phyloP scores from a whole-genome alignment of 139 green algal genomes.

The Auxenochlorella protothecoides region DNA sequence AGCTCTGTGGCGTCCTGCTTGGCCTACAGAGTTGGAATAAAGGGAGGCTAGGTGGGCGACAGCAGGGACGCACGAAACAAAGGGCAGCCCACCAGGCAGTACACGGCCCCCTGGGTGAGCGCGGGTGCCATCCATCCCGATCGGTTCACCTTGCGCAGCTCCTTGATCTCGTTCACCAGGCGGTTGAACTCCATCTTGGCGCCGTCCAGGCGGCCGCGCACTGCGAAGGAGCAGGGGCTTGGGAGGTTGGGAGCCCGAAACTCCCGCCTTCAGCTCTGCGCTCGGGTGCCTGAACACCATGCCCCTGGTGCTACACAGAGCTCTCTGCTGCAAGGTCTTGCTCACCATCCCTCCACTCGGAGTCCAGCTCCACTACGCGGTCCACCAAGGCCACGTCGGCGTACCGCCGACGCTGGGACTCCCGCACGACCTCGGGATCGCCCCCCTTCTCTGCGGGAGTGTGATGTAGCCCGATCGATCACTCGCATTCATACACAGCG shows the following conservation, averaged over 20 bases:
- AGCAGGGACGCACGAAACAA: background rate
- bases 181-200: constrained; percentile 89
- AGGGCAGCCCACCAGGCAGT: background rate
- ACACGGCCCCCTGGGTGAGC: background rate
- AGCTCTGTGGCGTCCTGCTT: constrained; percentile 75
- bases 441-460: constrained; percentile 80
- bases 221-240: constrained; percentile 28
- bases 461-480: too few species aligned
- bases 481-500: background rate
- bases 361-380: constrained; percentile 82
- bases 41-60: background rate
- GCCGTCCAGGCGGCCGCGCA: constrained; percentile 63
- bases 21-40: constrained; percentile 28
- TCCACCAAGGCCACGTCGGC: constrained; percentile 79
- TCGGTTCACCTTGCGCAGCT: constrained; percentile 51
- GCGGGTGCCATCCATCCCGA: background rate
- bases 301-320: too few species aligned
- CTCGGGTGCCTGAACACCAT: too few species aligned
- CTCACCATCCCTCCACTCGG: constrained; percentile 69
- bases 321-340: background rate
- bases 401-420: constrained; percentile 84
- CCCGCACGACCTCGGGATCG: constrained; percentile 81
- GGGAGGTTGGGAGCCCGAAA: background rate
- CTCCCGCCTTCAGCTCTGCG: too few species aligned
- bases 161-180: constrained; percentile 79